These are phyloP conservation scores for Amanita thiersii DNA, from an alignment of 768 basidiomycete genomes.

Conservation along the genomic window DNA sequence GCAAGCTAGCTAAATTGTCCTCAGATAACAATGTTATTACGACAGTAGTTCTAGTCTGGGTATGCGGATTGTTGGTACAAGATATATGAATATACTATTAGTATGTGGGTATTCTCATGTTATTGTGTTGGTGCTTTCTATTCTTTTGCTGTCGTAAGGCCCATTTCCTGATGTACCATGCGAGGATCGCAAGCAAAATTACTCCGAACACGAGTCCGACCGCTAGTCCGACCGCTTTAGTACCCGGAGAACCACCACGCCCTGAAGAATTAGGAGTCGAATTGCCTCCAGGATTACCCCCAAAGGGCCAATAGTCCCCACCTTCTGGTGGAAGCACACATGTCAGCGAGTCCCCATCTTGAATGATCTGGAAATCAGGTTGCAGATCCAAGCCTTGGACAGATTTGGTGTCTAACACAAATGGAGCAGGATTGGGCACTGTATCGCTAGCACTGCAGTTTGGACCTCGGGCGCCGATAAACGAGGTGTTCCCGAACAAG, in stretches of 20 bases:
- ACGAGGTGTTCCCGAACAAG: slow-evolving; percentile 63
- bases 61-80: too few species aligned
- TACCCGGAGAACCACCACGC: slow-evolving; percentile 19
- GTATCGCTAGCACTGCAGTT: slow-evolving; percentile 47
- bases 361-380: slow-evolving; percentile 39
- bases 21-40: slow-evolving; percentile 8
- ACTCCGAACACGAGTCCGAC: slow-evolving; percentile 44
- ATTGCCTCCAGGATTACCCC: slow-evolving; percentile 49
- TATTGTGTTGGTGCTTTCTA: slow-evolving; percentile 15
- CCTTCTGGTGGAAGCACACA: slow-evolving; percentile 62
- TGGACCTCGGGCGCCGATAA: slow-evolving; percentile 61
- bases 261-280: slow-evolving; percentile 15
- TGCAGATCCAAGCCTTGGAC: slow-evolving; percentile 38
- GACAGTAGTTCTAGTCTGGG: too few species aligned
- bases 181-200: slow-evolving; percentile 25
- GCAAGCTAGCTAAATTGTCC: background rate
- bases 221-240: slow-evolving; percentile 37
- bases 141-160: slow-evolving; percentile 25
- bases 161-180: slow-evolving; percentile 44
- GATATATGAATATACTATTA: too few species aligned
- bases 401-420: slow-evolving; percentile 44
- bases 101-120: slow-evolving; percentile 15
- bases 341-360: slow-evolving; percentile 49
- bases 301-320: slow-evolving; percentile 70
- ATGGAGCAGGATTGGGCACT: slow-evolving; percentile 49